Evolutionary conservation across 371 early-diverging fungal genomes (phyloP).

Genomic region (Mucor lusitanicus): DNA sequence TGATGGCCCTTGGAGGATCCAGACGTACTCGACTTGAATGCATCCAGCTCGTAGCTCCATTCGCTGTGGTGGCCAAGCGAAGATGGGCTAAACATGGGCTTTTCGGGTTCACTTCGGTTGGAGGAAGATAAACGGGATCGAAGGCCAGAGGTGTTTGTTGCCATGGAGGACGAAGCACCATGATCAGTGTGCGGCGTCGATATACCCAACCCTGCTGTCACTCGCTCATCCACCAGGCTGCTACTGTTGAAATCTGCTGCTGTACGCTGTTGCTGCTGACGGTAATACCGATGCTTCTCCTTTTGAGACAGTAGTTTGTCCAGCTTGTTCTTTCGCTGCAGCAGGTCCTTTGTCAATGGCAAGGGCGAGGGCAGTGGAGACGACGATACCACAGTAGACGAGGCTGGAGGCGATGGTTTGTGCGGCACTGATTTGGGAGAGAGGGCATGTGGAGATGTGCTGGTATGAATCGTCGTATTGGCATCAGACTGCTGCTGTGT

Average conservation of each 20-base stretch:
- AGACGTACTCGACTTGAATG: conserved; percentile 12
- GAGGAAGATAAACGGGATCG: conserved; percentile 9
- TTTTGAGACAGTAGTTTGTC: conserved; percentile 32
- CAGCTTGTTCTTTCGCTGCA: conserved; percentile 44
- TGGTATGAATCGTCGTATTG: not conserved
- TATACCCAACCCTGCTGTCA: conserved; percentile 44
- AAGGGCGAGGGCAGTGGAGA: conserved; percentile 19
- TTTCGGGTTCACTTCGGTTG: conserved; percentile 21
- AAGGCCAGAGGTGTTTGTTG: conserved; percentile 9
- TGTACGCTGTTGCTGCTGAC: conserved; percentile 7
- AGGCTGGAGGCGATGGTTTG: not conserved
- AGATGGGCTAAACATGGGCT: not conserved
- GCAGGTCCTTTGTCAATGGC: conserved; percentile 48
- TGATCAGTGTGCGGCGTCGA: conserved; percentile 9
- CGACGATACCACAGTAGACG: not conserved
- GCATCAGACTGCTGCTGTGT: not conserved
- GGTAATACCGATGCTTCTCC: conserved; percentile 1
- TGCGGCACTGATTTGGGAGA: conserved; percentile 13
- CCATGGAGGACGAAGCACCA: not conserved
- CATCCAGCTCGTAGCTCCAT: conserved; percentile 23
- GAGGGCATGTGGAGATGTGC: not conserved
- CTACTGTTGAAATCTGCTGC: not conserved
- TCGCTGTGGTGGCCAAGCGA: conserved; percentile 6
- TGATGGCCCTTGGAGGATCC: conserved; percentile 9
- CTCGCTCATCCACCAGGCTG: conserved; percentile 30